phyloP scores from a whole-genome alignment of 1,139 yeast genomes.

The Nematodospora anomalae region DNA sequence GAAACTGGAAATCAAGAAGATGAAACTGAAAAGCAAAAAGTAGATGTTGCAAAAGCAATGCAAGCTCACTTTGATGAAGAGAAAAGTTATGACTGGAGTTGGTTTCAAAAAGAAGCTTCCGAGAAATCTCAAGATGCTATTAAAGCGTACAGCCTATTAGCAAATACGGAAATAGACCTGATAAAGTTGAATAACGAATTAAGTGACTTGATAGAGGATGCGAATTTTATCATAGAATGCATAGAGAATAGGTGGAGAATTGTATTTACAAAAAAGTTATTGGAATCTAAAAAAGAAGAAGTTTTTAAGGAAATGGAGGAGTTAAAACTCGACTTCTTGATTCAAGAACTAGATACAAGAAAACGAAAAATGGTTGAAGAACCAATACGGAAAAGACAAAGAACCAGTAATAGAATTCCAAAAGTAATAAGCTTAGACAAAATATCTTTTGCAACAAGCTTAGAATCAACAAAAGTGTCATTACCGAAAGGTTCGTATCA shows the following conservation, averaged over 20 bases:
- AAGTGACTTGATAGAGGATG: conserved; percentile 50
- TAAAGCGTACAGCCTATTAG: conserved; percentile 18
- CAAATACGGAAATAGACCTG: conserved; percentile 26
- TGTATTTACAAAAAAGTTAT: conserved; percentile 50
- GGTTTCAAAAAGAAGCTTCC: conserved; percentile 7
- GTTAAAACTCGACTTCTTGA: conserved; percentile 23
- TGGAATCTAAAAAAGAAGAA: conserved; percentile 36
- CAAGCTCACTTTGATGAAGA: neutral
- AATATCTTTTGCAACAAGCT: conserved; percentile 61
- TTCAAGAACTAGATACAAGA: conserved; percentile 30
- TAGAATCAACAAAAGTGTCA: conserved; percentile 65
- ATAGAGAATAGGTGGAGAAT: conserved; percentile 54
- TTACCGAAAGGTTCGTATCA: conserved; percentile 86
- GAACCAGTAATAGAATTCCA: conserved; percentile 38
- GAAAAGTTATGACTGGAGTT: conserved; percentile 6
- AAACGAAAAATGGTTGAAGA: conserved; percentile 14
- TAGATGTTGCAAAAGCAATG: conserved; percentile 15
- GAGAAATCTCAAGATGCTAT: neutral
- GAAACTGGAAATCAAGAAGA: conserved; percentile 22
- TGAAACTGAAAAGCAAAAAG: conserved; percentile 16
- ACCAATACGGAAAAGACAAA: conserved; percentile 15
- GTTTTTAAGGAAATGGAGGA: conserved; percentile 25
- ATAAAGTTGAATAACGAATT: conserved; percentile 53
- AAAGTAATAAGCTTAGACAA: conserved; percentile 62
- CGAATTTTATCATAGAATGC: conserved; percentile 48